These are phyloP conservation scores for Suhomyces sp. DNA, from an alignment of 805 yeast genomes.

Conservation along the genomic window DNA sequence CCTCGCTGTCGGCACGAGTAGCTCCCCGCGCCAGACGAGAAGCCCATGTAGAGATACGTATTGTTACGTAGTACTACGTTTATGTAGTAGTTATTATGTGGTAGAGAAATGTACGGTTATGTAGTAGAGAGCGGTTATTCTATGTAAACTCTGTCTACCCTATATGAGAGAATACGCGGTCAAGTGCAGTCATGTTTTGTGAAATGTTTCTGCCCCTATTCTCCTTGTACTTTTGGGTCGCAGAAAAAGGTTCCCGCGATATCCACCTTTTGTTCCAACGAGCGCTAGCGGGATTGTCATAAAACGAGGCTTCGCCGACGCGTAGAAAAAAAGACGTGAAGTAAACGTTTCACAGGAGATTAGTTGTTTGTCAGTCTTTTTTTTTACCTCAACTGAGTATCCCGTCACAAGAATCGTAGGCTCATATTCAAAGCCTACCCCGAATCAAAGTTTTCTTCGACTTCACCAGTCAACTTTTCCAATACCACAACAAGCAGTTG, in stretches of 20 bases:
- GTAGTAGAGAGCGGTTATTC: no score
- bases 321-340: slow-evolving; percentile 1
- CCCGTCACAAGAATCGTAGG: not conserved
- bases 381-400: not conserved
- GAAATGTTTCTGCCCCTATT: not conserved
- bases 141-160: no score
- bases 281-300: not conserved
- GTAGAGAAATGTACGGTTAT: no score
- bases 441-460: no score
- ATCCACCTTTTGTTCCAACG: not conserved
- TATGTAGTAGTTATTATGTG: no score
- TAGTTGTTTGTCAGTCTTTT: not conserved
- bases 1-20: not conserved
- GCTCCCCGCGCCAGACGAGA: no score
- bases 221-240: not conserved
- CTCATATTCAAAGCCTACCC: not conserved
- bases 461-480: no score
- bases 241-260: not conserved
- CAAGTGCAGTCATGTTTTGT: no score
- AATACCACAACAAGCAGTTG: no score
- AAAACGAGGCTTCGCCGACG: slow-evolving; percentile 3
- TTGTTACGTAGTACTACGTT: not conserved
- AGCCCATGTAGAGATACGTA: not conserved
- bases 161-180: no score
- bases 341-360: not conserved